Base-by-base conservation (phyloP, 192 early-diverging fungal genomes). In the Linnemannia elongata region DNA sequence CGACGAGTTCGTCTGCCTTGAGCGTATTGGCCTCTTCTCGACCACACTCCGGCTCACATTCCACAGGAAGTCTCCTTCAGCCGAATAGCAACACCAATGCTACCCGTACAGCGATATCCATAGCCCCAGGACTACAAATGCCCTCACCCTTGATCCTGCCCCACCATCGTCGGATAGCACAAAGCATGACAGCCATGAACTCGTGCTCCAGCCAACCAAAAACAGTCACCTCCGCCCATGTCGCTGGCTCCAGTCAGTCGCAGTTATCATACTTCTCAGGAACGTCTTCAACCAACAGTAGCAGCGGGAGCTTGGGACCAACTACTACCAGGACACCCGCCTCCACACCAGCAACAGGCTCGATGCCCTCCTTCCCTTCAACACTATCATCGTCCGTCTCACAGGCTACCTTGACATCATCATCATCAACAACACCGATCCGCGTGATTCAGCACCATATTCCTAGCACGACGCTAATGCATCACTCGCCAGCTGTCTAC, bases 401-500 rank as follows among this genome's bases (percentile, higher is more conserved):
- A n/a, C 85, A 87, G 30, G 85, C n/a, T n/a, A n/a, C n/a, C n/a
- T 78, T 12, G 15, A 74, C 0, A 75, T 76, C 4, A n/a, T 57
- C 77, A 0, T 72, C 77, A 0, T 77, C 72, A 4, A 80, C 79
- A 6, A 44, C 72, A 15, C 69, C 85, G 9, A 60, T 77, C 5
- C 38, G 63, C 3, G 54, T 77, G 3, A 68, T 81, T 24, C 79
- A 81, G 17, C 75, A 87, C 45, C 76, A 78, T 69, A 81, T 81
- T 10, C 85, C 85, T 2, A 81, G 76, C 18, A 81, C 85, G 20
- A 87, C 79, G 18, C 47, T 81, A 18, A 80, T 81, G 75, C 85
- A 87, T 54, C 85, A 81, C n/a, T 66, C 75, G 1, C 85, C 85
- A 1, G 85, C 85, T 4, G 79, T 87, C 0, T 87, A 87, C 36